These are phyloP conservation scores for Dactylis glomerata DNA, from an alignment of 176 grass and related monocot species.

Conservation along the genomic window DNA sequence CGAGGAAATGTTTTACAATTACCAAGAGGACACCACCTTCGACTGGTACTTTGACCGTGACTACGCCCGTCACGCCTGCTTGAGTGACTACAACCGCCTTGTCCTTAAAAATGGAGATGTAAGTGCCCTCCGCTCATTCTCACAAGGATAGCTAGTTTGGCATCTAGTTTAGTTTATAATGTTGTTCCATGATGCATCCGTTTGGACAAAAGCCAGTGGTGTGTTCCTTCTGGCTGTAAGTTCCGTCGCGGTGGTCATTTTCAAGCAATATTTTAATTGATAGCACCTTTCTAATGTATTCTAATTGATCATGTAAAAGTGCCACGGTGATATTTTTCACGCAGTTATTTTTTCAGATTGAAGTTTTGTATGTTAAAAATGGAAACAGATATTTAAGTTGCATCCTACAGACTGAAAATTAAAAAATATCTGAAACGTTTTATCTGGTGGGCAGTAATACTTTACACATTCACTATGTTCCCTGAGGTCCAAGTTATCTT, in stretches of 20 bases:
- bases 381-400: background rate
- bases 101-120: conserved; percentile 1
- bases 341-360: background rate
- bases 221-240: background rate
- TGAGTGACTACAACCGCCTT: background rate
- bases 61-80: background rate
- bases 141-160: background rate
- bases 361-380: background rate
- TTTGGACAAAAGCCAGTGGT: background rate
- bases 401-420: background rate
- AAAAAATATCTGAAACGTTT: background rate
- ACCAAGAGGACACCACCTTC: background rate
- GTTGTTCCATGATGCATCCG: background rate
- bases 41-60: background rate
- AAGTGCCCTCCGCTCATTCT: background rate
- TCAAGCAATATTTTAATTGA: background rate
- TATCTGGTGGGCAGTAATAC: too few relatives aligned
- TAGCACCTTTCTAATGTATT: background rate
- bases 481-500: background rate
- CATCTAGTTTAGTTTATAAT: background rate
- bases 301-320: background rate
- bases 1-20: background rate
- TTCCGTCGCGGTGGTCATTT: background rate
- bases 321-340: background rate
- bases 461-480: background rate